Base-by-base conservation (phyloP, 305 asterid species). In the Lippia alba region DNA sequence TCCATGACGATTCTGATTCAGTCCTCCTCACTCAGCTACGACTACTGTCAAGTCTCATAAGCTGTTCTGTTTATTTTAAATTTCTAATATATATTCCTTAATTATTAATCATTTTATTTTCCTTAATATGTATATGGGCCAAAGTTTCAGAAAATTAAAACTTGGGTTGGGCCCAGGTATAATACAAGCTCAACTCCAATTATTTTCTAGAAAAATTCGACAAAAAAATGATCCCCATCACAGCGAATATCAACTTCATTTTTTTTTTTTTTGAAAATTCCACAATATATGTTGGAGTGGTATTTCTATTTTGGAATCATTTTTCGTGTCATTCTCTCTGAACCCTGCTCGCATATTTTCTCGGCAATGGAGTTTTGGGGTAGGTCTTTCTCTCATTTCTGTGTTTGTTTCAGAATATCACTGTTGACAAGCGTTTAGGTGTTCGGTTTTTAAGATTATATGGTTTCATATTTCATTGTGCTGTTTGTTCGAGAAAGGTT, bases 301-400 rank as follows among this genome's bases (percentile, higher is more conserved):
- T n/a, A n/a, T n/a, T n/a, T n/a, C n/a, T n/a, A n/a, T n/a, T n/a
- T n/a, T n/a, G 19, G 18, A 24, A 6, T 51, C 56, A n/a, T 30
- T 51, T 12, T 7, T 17, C 75, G 61, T 4, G 55, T 16, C 76
- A 41, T 72, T 41, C 76, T 20, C 67, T 45, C 58, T 62, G 56
- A 74, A 49, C 78, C 73, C 64, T 18, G 64, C 33, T 24, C 34
- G 46, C 61, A 41, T 57, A 17, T 5, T 19, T 56, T 63, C 75
- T 69, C 75, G 16, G 57, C 69, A n/a, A 79, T 82, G 87, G 87
- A 80, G 80, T 84, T 84, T 19, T 84, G 88, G 88, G 85, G 88
- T 81, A 62, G 61, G 76, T 48, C 0, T 62, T 20, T 56, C 40
- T 56, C 33, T n/a, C 18, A 12, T 48, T 56, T 41, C 4, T 36